Conservation (phyloP, 495 filamentous ascomycete genomes). For the Sabuloglossum arenarium region DNA sequence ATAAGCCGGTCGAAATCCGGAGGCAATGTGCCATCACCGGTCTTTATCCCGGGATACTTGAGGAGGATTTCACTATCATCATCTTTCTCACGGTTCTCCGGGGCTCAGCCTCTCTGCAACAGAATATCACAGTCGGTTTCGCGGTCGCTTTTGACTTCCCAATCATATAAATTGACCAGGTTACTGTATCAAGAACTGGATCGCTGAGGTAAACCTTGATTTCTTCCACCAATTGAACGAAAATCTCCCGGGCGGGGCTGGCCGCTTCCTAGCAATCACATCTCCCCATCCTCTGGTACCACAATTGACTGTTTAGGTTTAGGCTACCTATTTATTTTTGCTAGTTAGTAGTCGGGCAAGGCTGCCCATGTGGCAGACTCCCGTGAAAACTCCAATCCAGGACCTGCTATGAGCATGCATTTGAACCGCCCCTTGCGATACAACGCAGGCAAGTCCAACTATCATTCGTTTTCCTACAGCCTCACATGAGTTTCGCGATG, state of each 20-base stretch:
- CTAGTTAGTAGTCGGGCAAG: background rate
- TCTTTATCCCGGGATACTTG: background rate
- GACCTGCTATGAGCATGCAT: too few species aligned
- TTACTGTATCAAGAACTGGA: conserved; percentile 3
- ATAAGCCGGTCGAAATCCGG: conserved; percentile 6
- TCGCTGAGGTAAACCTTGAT: conserved; percentile 7
- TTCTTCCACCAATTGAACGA: background rate
- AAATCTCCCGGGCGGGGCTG: conserved; percentile 2
- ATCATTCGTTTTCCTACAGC: too few species aligned
- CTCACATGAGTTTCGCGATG: too few species aligned
- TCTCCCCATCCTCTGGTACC: conserved; percentile 2
- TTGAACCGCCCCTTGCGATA: too few species aligned
- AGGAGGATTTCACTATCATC: conserved; percentile 4
- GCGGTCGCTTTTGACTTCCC: background rate
- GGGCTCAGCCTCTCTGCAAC: background rate
- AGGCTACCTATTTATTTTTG: background rate
- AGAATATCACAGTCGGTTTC: conserved; percentile 6
- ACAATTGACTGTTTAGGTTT: conserved; percentile 3
- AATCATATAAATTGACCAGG: conserved; percentile 8
- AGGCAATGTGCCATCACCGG: background rate
- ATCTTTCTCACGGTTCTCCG: conserved; percentile 1
- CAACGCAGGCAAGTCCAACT: too few species aligned
- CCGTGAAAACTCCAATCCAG: too few species aligned
- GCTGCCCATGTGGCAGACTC: background rate
- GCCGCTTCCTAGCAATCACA: conserved; percentile 6